These are phyloP conservation scores for Alliaria petiolata DNA, from an alignment of 345 rosid species.

Conservation along the genomic window DNA sequence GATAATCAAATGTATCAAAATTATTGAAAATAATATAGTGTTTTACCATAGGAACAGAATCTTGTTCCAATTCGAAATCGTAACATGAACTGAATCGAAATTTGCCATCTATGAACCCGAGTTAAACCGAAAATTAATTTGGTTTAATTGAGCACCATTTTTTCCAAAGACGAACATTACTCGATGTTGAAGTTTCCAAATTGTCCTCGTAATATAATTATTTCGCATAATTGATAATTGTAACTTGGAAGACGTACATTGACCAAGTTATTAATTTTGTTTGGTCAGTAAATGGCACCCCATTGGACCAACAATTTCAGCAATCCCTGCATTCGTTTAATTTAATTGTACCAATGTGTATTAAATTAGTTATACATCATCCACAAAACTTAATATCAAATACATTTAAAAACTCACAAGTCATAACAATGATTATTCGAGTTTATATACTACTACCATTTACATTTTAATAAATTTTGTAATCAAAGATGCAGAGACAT, in stretches of 20 bases:
- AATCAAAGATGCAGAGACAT: conserved; percentile 31
- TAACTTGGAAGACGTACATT: conserved; percentile 5
- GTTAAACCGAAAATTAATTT: background rate
- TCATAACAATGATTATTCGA: conserved; percentile 15
- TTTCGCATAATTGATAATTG: background rate
- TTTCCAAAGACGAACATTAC: background rate
- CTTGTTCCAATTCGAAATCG: background rate
- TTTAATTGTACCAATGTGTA: background rate
- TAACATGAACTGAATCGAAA: background rate
- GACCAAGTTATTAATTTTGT: conserved; percentile 17
- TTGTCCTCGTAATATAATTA: background rate
- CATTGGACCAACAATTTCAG: conserved; percentile 27
- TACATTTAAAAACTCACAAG: background rate
- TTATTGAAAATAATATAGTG: no score
- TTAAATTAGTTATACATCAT: background rate
- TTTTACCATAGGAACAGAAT: background rate
- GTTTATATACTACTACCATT: background rate
- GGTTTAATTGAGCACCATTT: background rate
- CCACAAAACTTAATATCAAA: background rate
- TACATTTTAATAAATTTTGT: background rate
- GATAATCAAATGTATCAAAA: no score
- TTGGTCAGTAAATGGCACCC: conserved; percentile 16
- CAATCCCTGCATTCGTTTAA: conserved; percentile 17
- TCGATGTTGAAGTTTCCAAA: no score
- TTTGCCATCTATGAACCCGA: no score